phyloP scores from a whole-genome alignment of 225 moss, liverwort and hornwort species.

The Antitrichia curtipendula region DNA sequence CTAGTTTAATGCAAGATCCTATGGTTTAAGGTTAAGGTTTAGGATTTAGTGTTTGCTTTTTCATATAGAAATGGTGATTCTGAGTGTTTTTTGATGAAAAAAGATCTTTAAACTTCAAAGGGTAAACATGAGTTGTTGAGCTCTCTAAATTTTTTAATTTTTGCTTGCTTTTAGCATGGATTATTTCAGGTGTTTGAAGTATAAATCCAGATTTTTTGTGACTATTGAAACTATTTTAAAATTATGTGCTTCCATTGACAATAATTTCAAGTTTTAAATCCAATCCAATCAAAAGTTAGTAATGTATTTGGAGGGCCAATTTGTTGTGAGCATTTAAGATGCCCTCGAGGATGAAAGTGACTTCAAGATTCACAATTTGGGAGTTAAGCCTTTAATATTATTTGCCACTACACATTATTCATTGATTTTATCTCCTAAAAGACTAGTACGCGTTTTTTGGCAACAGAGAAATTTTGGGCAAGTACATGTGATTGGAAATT shows the following conservation, averaged over 20 bases:
- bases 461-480: too few relatives aligned
- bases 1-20: accelerated
- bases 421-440: too few relatives aligned
- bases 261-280: not conserved
- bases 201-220: not conserved
- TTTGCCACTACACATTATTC: not conserved
- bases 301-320: not conserved
- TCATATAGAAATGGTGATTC: too few relatives aligned
- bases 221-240: not conserved
- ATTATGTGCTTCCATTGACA: not conserved
- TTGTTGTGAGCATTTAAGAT: not conserved
- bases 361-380: not conserved
- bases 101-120: accelerated
- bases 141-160: not conserved
- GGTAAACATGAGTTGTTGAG: accelerated
- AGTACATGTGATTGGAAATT: too few relatives aligned
- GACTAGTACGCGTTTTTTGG: too few relatives aligned
- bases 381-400: not conserved
- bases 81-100: not conserved
- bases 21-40: too few relatives aligned
- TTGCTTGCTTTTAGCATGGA: not conserved
- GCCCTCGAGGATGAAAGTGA: too few relatives aligned
- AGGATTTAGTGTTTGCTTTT: too few relatives aligned
- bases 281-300: not conserved
- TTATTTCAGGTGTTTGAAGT: not conserved